phyloP scores from a whole-genome alignment of 176 grass and related monocot species.

The Avena atlantica region DNA sequence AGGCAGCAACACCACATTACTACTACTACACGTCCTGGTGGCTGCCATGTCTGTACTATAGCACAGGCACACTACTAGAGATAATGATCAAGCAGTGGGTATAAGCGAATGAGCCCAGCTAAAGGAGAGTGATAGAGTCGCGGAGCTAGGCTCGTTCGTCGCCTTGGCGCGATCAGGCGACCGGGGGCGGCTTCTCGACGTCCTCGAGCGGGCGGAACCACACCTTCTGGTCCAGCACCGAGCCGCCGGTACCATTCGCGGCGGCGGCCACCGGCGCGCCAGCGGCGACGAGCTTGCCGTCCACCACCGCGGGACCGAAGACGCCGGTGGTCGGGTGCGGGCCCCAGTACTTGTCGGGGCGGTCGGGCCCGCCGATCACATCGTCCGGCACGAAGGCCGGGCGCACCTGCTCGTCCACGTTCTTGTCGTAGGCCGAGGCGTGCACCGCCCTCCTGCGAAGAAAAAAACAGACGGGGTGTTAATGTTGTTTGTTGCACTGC shows the following conservation, averaged over 20 bases:
- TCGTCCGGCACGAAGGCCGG: constrained; percentile 85
- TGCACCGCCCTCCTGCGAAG: constrained; percentile 64
- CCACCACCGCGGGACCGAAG: constrained; percentile 61
- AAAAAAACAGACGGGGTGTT: not conserved
- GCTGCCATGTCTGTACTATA: constrained; percentile 37
- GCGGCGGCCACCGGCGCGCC: constrained; percentile 27
- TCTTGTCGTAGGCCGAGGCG: constrained; percentile 90
- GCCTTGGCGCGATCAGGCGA: constrained; percentile 30
- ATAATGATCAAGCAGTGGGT: not conserved
- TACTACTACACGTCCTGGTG: constrained; percentile 30
- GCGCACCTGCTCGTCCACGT: constrained; percentile 79
- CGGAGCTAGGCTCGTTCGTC: constrained; percentile 30
- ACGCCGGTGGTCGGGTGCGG: constrained; percentile 90
- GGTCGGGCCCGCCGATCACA: constrained; percentile 71
- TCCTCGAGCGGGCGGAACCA: constrained; percentile 93
- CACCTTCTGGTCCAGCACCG: constrained; percentile 88
- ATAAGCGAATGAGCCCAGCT: constrained; percentile 34
- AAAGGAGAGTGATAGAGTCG: constrained; percentile 28
- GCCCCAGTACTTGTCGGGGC: constrained; percentile 87
- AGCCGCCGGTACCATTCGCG: constrained; percentile 11
- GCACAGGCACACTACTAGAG: constrained; percentile 32
- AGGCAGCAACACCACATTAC: constrained; percentile 44
- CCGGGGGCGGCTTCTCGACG: constrained; percentile 58
- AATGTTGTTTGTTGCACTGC: not conserved
- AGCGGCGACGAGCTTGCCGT: constrained; percentile 23